phyloP scores from a whole-genome alignment of 106 monocot genomes.

The Apostasia ramifera region DNA sequence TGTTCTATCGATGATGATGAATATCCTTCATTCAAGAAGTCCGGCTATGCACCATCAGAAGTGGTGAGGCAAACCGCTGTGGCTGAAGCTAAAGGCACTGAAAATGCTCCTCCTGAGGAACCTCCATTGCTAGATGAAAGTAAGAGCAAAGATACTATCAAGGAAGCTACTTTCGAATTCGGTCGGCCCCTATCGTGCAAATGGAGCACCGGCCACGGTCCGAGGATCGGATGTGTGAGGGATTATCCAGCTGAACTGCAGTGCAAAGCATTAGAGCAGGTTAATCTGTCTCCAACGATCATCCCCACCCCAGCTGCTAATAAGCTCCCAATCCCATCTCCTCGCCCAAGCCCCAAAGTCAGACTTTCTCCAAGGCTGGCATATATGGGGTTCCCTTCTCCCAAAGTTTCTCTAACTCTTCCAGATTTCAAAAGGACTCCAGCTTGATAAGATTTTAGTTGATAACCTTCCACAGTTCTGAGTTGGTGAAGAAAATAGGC shows the following conservation, averaged over 20 bases:
- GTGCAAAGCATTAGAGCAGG: slow-evolving; percentile 73
- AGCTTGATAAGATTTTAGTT: not conserved
- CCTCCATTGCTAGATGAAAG: slow-evolving; percentile 3
- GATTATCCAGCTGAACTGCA: slow-evolving; percentile 72
- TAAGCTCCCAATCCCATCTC: slow-evolving; percentile 65
- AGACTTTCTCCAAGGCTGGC: slow-evolving; percentile 62
- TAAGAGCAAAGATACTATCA: not conserved
- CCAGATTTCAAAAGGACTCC: slow-evolving; percentile 16
- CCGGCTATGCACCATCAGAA: not conserved
- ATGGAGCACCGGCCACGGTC: slow-evolving; percentile 57
- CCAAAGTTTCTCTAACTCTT: slow-evolving; percentile 42
- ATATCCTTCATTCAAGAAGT: slow-evolving; percentile 20
- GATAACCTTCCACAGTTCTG: no score
- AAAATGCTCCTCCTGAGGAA: not conserved
- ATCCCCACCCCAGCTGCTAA: slow-evolving; percentile 16
- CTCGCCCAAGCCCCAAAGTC: slow-evolving; percentile 56
- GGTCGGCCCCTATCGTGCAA: slow-evolving; percentile 23
- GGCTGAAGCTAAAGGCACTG: slow-evolving; percentile 3
- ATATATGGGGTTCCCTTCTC: slow-evolving; percentile 35
- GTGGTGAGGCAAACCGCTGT: not conserved
- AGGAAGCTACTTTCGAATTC: not conserved
- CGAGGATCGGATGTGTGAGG: slow-evolving; percentile 67
- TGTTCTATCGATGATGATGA: slow-evolving; percentile 34
- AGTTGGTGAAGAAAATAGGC: no score
- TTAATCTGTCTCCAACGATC: slow-evolving; percentile 60